Conservation (phyloP, 306 rosid species). For the Quercus aquifolioides region DNA sequence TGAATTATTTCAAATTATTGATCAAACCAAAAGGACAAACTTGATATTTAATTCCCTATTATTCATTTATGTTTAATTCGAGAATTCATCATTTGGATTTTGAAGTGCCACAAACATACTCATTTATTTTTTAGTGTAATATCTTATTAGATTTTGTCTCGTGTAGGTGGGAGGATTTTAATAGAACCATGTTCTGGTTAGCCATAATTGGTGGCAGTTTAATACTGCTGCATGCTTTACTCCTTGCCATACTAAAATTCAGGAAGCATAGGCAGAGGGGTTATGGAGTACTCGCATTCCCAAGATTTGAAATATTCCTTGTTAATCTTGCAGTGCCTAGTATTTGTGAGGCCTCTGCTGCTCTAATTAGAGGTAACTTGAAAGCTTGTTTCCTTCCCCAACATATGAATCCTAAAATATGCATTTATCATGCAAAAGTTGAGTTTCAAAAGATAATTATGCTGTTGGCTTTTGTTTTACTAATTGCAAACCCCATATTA, state of each 20-base stretch:
- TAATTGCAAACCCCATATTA: not conserved
- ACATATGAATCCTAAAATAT: not conserved
- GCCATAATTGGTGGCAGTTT: conserved; percentile 64
- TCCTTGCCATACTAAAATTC: conserved; percentile 56
- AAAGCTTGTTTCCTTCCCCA: not conserved
- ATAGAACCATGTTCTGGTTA: conserved; percentile 81
- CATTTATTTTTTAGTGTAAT: not conserved
- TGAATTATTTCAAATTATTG: not conserved
- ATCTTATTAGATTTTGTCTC: not conserved
- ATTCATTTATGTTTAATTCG: not conserved
- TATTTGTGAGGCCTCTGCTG: conserved; percentile 67
- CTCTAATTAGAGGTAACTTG: conserved; percentile 58
- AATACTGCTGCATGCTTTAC: conserved; percentile 56
- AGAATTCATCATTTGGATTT: not conserved
- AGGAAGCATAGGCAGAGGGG: conserved; percentile 33
- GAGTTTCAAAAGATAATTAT: not conserved
- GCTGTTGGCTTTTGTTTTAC: not conserved
- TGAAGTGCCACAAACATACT: not conserved
- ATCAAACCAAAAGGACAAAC: not conserved
- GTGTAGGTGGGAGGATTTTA: conserved; percentile 75
- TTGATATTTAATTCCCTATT: not conserved
- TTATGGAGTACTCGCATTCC: conserved; percentile 76
- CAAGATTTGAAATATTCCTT: conserved; percentile 83
- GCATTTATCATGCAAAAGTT: not conserved
- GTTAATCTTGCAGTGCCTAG: conserved; percentile 70